Percentiles rank a stretch among this genome's conserved stretches.
Evolutionary conservation across 164 flowering plant genomes (phyloP).

Genomic region (Sedum album): DNA sequence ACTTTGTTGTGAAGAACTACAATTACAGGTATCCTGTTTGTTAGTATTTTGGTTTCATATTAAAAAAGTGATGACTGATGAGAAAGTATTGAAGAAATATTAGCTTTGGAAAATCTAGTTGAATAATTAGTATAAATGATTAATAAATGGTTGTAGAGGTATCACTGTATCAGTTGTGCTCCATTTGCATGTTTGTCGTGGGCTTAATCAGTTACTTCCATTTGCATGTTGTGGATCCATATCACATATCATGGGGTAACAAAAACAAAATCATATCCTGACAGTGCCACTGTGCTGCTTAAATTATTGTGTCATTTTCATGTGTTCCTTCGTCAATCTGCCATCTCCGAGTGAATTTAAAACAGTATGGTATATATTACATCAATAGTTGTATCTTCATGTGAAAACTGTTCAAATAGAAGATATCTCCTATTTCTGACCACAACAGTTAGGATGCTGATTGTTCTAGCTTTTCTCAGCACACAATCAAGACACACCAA

Average conservation of each 20-base stretch:
- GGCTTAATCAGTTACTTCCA: too few relatives aligned
- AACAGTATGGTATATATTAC: too few relatives aligned
- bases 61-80: background rate
- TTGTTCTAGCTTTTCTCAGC: constrained; percentile 25
- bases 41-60: background rate
- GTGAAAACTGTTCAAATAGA: background rate
- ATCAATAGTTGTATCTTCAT: too few relatives aligned
- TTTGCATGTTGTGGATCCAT: too few relatives aligned
- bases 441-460: background rate
- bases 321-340: background rate
- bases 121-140: too few relatives aligned
- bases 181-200: too few relatives aligned
- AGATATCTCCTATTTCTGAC: background rate
- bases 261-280: background rate
- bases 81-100: too few relatives aligned
- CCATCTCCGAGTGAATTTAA: background rate
- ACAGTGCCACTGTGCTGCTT: background rate
- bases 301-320: background rate
- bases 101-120: too few relatives aligned
- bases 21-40: constrained; percentile 66
- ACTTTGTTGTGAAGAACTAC: constrained; percentile 89
- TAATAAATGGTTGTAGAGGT: too few relatives aligned
- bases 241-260: too few relatives aligned
- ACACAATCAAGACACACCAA: constrained; percentile 80
- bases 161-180: too few relatives aligned